phyloP scores from a whole-genome alignment of 1,284 basidiomycete species.

The Ustilago bromivora region DNA sequence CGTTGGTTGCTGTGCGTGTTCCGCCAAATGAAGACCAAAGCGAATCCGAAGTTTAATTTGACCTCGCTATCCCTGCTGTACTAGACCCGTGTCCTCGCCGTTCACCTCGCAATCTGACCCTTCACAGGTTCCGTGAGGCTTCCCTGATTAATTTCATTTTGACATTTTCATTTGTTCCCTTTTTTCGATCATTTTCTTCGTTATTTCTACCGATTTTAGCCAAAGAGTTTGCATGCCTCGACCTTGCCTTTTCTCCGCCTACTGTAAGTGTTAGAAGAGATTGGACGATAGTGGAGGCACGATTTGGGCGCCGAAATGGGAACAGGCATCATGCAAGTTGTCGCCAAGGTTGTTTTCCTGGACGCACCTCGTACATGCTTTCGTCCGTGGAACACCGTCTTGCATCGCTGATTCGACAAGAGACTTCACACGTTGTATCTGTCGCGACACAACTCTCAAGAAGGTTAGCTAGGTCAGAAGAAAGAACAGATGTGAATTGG shows the following conservation, averaged over 20 bases:
- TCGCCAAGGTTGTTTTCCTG: not conserved
- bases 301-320: not conserved
- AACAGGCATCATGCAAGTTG: constrained; percentile 3
- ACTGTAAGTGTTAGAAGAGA: not conserved
- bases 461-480: not conserved
- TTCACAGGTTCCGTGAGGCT: not conserved
- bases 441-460: not conserved
- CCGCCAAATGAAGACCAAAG: not conserved
- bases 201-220: not conserved
- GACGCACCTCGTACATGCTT: not conserved
- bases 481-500: not conserved
- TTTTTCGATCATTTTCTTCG: not conserved
- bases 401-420: not conserved
- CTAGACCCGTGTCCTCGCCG: not conserved
- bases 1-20: not conserved
- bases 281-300: not conserved
- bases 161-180: not conserved
- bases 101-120: not conserved
- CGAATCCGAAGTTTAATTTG: not conserved
- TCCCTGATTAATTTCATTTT: not conserved
- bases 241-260: not conserved
- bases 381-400: not conserved
- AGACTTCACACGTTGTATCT: not conserved
- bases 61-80: not conserved
- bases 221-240: not conserved